Evolutionary conservation across 129 eudicot genomes (phyloP), one percentile per base, ranked within the genome.

Genomic region (Oenanthe sinensis): DNA sequence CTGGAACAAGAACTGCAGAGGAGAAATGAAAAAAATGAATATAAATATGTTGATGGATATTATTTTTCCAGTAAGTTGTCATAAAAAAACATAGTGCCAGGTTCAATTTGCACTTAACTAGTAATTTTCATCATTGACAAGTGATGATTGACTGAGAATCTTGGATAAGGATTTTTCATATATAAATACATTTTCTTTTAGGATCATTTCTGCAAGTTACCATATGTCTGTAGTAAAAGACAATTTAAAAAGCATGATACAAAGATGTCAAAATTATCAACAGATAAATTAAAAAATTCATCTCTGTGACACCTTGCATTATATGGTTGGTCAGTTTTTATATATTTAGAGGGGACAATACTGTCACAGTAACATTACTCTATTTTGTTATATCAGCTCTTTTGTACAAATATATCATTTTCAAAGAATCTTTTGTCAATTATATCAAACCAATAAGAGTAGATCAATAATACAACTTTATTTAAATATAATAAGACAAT

Each of bases 401-500:
- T 82, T 45, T 55, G 42, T 42, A 48, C 77, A 82, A 78, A 80
- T 58, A 70, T 45, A 87, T 81, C 79, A 83, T 81, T 81, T 81
- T 75, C 82, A 81, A 67, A 81, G 90, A 84, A 87, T 87, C 90
- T 86, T 47, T 81, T 52, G 76, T 74, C 79, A 77, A 79, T 78
- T 79, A 81, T 72, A 74, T 79, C 84, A 75, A 75, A 60, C 22
- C 40, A 81, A 76, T 65, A 8, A 65, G 82, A 65, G 82, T 62
- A 79, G 84, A 80, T 62, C 84, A 87, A 87, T 84, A 79, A 87
- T 84, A 65, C 58, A 83, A 43, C 17, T 30, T 50, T 81, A 30
- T 67, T 67, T 67, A 13, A 44, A 42, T 81, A 87, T 67, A 83
- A 58, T 74, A 75, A 75, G 68, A n/a, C 67, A 79, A 85, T 79